Evolutionary conservation across 106 monocot species (phyloP), one percentile per base, ranked within the genome.

Genomic region (Apostasia ramifera): DNA sequence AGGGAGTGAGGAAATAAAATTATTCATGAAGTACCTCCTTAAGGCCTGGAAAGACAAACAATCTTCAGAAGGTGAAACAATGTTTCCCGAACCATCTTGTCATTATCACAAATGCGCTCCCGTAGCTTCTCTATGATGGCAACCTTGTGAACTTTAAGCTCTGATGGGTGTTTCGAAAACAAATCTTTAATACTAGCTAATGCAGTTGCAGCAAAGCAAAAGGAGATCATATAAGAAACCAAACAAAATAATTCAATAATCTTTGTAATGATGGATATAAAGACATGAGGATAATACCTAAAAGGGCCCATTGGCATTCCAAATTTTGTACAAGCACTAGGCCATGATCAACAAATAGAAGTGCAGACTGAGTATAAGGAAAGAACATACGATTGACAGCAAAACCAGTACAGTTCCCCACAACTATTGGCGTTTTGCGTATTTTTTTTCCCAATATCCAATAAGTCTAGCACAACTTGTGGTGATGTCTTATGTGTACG

Each of bases 271-370:
- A 26, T 26, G 26, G 26, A 26, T 26, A 26, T 26, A 26, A 2
- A 44, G 45, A 4, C 44, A 63, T 45, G 39, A 44, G 41, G n/a
- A 63, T 44, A 73, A 39, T 82, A 99, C 98, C 98, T 93, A 85
- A 99, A 93, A 63, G 98, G 98, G 47, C 98, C 98, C 90, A 99
- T 99, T 53, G 98, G 98, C 98, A 99, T 99, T 69, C 98, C 98
- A 88, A 99, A 99, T 72, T 90, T 90, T 49, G 90, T 88, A 66
- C 81, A 79, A 26, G 87, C 85, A 56, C 60, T 74, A 99, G 72
- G 73, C 98, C 98, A 71, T 68, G 73, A 69, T 99, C 90, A 38
- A 90, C 85, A 61, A 93, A 78, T 58, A 99, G 71, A 12, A 88
- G 62, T 42, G 98, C 98, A 51, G 92, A 83, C 72, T 93, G 90